A percentile compares a stretch with the other conserved stretches of the same genome.
These are phyloP conservation scores for Fabrea salina DNA, from an alignment of 169 alveolate species.

Conservation along the genomic window DNA sequence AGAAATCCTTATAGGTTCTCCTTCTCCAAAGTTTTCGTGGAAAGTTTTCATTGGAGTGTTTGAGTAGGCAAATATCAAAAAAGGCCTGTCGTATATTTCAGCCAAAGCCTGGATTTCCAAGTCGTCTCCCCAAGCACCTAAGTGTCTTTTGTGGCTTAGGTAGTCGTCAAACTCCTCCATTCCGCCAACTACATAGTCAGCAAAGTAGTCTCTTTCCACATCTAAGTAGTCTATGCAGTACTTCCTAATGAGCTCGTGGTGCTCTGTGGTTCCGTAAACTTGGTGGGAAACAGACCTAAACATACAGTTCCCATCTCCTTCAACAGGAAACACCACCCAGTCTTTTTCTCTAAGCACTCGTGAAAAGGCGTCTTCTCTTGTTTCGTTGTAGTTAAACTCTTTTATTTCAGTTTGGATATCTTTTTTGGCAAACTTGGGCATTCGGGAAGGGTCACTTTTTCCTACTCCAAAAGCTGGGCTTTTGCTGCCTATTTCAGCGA, in stretches of 20 bases:
- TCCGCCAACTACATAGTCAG: slow-evolving; percentile 64
- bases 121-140: slow-evolving; percentile 81
- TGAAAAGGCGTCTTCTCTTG: slow-evolving; percentile 1
- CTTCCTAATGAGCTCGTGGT: slow-evolving; percentile 58
- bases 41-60: slow-evolving; percentile 21
- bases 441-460: not conserved
- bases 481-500: slow-evolving; percentile 25
- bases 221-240: slow-evolving; percentile 59
- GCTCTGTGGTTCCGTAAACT: slow-evolving; percentile 59
- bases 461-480: slow-evolving; percentile 18
- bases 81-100: slow-evolving; percentile 23
- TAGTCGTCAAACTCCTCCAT: slow-evolving; percentile 59
- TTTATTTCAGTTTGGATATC: not conserved
- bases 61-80: slow-evolving; percentile 10
- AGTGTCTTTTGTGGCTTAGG: slow-evolving; percentile 48
- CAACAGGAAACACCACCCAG: not conserved
- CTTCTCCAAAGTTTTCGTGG: slow-evolving; percentile 26
- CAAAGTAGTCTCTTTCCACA: slow-evolving; percentile 52
- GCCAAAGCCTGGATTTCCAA: slow-evolving; percentile 75
- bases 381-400: not conserved
- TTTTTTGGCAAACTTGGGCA: not conserved
- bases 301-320: slow-evolving; percentile 83
- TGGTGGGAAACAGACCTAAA: slow-evolving; percentile 74
- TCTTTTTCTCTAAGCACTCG: not conserved
- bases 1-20: slow-evolving; percentile 2